These are phyloP conservation scores for Sclerotinia spermophila DNA, from an alignment of 2,329 filamentous ascomycete species.

Conservation along the genomic window DNA sequence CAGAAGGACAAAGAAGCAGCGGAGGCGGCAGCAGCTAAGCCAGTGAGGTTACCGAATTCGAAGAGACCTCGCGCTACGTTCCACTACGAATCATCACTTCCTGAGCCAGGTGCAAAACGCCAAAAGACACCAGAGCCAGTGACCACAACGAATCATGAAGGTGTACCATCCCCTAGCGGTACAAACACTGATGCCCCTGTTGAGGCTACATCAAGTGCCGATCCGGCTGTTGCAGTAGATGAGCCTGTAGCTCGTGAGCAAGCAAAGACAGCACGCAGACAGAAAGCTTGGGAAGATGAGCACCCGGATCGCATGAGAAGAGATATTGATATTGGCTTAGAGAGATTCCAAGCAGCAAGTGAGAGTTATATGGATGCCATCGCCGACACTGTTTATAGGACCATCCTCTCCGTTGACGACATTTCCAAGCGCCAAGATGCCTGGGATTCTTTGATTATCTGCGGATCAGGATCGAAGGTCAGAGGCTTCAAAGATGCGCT, in stretches of 20 bases:
- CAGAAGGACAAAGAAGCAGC: slow-evolving; percentile 50
- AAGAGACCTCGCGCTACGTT: slow-evolving; percentile 68
- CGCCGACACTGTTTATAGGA: slow-evolving; percentile 76
- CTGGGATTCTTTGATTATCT: slow-evolving; percentile 89
- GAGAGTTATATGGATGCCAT: slow-evolving; percentile 78
- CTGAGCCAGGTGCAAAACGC: slow-evolving; percentile 42
- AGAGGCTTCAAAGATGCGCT: slow-evolving; percentile 87
- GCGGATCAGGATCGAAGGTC: slow-evolving; percentile 75
- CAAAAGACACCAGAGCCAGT: slow-evolving; percentile 38
- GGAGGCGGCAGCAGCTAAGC: slow-evolving; percentile 51
- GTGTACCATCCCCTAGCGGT: slow-evolving; percentile 20
- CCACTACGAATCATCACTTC: slow-evolving; percentile 64
- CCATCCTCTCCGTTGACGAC: slow-evolving; percentile 78
- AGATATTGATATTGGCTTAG: slow-evolving; percentile 72
- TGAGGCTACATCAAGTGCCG: slow-evolving; percentile 20
- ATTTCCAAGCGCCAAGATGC: slow-evolving; percentile 78
- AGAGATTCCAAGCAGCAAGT: slow-evolving; percentile 67
- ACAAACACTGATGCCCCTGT: slow-evolving; percentile 18
- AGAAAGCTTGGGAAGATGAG: slow-evolving; percentile 34
- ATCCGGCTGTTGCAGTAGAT: slow-evolving; percentile 24
- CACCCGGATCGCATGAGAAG: slow-evolving; percentile 54
- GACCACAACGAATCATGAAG: slow-evolving; percentile 22
- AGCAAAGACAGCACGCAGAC: slow-evolving; percentile 32
- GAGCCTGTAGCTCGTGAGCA: slow-evolving; percentile 30
- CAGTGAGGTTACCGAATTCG: slow-evolving; percentile 63